Evolutionary conservation across 1,284 basidiomycete species (phyloP), one percentile per base, ranked within the genome.

Genomic region (Porogramme epimiltina): DNA sequence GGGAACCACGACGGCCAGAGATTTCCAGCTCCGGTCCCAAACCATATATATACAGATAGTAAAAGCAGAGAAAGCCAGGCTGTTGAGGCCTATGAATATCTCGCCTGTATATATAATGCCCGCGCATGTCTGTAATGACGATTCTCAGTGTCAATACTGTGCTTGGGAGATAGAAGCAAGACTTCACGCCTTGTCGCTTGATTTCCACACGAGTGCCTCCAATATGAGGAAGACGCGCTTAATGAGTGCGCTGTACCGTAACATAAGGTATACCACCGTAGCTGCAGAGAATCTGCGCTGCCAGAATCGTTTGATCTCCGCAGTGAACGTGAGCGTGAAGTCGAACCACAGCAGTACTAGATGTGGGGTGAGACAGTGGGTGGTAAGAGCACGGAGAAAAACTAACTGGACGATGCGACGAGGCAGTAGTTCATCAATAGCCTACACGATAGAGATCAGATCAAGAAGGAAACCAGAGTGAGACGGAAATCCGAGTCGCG

Each of bases 281-380:
- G 52, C 55, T 3, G 52, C 49, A 19, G 51, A 47, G 47, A 57
- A 52, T 20, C 31, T 50, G 13, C 49, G 52, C 20, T 28, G 23
- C 62, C 56, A 62, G n/a, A 55, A 46, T 18, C 49, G 51, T 8
- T 41, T 34, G 4, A 61, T 38, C 22, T 62, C 57, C 8, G 13
- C 13, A 8, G 28, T 31, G 28, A 31, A 31, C 28, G 28, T 31
- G 6, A 31, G 28, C 28, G 28, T 13, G 28, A 31, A 31, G 13
- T 31, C 52, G 28, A 43, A 54, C 40, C 40, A 49, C 4, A 50
- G 16, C 33, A 49, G 36, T 5, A 28, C 52, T 53, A 33, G 16
- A 20, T n/a, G n/a, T n/a, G n/a, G n/a, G n/a, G n/a, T n/a, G n/a
- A n/a, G n/a, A n/a, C n/a, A 19, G 19, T 18, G 16, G 8, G 28